Evolutionary conservation across 192 early-diverging fungal genomes (phyloP).

Genomic region (Coemansia sp.): DNA sequence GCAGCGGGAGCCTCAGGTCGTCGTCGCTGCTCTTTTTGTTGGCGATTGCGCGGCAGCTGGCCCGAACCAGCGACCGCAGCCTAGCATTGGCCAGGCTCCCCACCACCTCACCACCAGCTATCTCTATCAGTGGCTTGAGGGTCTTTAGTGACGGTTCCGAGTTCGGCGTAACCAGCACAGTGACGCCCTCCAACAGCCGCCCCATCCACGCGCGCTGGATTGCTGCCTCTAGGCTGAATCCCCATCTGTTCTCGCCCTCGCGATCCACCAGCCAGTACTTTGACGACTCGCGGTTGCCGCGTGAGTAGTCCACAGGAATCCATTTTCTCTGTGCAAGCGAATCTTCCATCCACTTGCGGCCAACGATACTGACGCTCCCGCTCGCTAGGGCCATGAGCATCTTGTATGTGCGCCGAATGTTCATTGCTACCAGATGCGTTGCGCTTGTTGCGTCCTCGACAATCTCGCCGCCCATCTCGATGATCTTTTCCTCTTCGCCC

Average conservation of each 20-base stretch:
- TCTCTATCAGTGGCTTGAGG: constrained; percentile 41
- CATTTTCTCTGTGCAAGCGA: constrained; percentile 35
- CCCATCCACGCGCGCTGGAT: constrained; percentile 21
- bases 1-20: constrained; percentile 24
- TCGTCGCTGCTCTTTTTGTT: constrained; percentile 11
- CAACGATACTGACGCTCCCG: constrained; percentile 34
- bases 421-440: constrained; percentile 60
- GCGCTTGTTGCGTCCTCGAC: constrained; percentile 50
- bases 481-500: constrained; percentile 46
- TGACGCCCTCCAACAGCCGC: constrained; percentile 40
- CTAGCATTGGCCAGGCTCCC: constrained; percentile 12
- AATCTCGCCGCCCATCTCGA: constrained; percentile 57
- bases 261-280: constrained; percentile 27
- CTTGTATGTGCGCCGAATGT: constrained; percentile 63
- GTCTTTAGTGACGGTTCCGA: constrained; percentile 21
- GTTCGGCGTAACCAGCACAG: constrained; percentile 39
- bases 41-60: constrained; percentile 12
- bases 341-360: constrained; percentile 37
- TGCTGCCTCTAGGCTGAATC: constrained; percentile 25
- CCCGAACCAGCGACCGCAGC: constrained; percentile 25
- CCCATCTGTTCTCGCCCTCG: constrained; percentile 31
- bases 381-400: constrained; percentile 44
- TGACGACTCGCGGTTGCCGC: constrained; percentile 4
- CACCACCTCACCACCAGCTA: constrained; percentile 40
- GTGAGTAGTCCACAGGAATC: constrained; percentile 22